Evolutionary conservation across 2,329 filamentous ascomycete species (phyloP).

Genomic region (Nothophaeocryptopus gaeumannii): DNA sequence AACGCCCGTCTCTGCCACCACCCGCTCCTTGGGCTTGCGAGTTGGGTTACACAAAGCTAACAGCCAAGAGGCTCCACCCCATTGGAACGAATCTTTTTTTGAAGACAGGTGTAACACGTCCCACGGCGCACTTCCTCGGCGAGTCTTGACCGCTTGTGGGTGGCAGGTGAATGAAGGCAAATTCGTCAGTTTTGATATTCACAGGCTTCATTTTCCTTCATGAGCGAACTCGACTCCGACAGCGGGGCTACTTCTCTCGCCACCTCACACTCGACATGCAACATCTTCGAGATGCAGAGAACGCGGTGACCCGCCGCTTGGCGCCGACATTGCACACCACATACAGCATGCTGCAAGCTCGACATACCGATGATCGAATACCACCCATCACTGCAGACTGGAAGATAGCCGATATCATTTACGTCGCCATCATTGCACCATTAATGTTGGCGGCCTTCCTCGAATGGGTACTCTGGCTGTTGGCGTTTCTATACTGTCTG

Average conservation of each 20-base stretch:
- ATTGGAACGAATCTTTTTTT: slow-evolving; percentile 3
- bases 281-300: neutral
- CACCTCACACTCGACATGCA: neutral
- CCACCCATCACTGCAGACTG: slow-evolving; percentile 24
- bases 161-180: neutral
- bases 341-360: slow-evolving; percentile 10
- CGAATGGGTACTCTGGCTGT: slow-evolving; percentile 93
- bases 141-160: neutral
- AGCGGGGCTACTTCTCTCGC: neutral
- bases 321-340: neutral
- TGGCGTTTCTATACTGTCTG: slow-evolving; percentile 90
- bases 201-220: slow-evolving; percentile 3
- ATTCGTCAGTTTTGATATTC: slow-evolving; percentile 1
- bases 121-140: neutral
- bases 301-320: neutral
- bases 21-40: neutral
- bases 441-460: slow-evolving; percentile 81
- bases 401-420: slow-evolving; percentile 65
- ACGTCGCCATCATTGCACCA: slow-evolving; percentile 73
- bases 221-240: too few relatives aligned
- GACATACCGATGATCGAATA: slow-evolving; percentile 10
- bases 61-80: slow-evolving; percentile 7
- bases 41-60: slow-evolving; percentile 11
- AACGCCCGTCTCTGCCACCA: too few relatives aligned
- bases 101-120: slow-evolving; percentile 2